Percentiles rank a stretch among this genome's conserved stretches.
phyloP scores from a whole-genome alignment of 2,329 filamentous ascomycete genomes.

The Escovopsis weberi region DNA sequence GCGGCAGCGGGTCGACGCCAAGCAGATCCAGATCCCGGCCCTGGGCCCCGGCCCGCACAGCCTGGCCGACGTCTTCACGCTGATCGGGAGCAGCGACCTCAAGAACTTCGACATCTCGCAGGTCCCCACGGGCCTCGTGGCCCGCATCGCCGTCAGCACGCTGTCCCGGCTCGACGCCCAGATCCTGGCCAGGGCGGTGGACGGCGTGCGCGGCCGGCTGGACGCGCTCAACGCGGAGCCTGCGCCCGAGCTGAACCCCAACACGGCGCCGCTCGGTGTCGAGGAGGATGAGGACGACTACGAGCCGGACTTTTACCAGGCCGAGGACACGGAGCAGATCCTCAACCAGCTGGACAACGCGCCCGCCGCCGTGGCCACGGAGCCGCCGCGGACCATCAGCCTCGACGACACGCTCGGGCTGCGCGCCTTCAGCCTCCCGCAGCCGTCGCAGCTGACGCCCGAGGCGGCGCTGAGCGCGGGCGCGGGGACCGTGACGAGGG shows the following conservation, averaged over 20 bases:
- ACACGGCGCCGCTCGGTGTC: slow-evolving; percentile 47
- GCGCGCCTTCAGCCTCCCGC: slow-evolving; percentile 65
- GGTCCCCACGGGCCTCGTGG: slow-evolving; percentile 59
- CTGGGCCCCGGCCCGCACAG: slow-evolving; percentile 63
- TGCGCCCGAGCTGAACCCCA: slow-evolving; percentile 36
- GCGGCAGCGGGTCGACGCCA: slow-evolving; percentile 49
- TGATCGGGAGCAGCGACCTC: slow-evolving; percentile 58
- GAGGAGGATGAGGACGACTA: slow-evolving; percentile 79
- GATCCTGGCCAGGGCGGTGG: slow-evolving; percentile 57
- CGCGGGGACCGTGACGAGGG: slow-evolving; percentile 56
- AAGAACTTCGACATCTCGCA: slow-evolving; percentile 71
- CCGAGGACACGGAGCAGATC: slow-evolving; percentile 65
- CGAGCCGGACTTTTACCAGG: slow-evolving; percentile 70
- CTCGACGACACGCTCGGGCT: slow-evolving; percentile 40
- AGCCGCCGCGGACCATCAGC: slow-evolving; percentile 2
- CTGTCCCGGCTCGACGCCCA: slow-evolving; percentile 56
- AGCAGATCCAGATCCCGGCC: slow-evolving; percentile 45
- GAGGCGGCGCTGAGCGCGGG: slow-evolving; percentile 61
- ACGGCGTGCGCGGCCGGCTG: slow-evolving; percentile 41
- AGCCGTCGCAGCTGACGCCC: slow-evolving; percentile 57
- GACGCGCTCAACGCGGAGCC: slow-evolving; percentile 29
- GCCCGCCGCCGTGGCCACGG: slow-evolving; percentile 31
- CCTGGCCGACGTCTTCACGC: slow-evolving; percentile 71
- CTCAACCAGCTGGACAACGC: slow-evolving; percentile 62
- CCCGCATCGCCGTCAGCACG: slow-evolving; percentile 69